These are phyloP conservation scores for Cutaneotrichosporon sp. DNA, from an alignment of 1,284 basidiomycete genomes.

Conservation along the genomic window DNA sequence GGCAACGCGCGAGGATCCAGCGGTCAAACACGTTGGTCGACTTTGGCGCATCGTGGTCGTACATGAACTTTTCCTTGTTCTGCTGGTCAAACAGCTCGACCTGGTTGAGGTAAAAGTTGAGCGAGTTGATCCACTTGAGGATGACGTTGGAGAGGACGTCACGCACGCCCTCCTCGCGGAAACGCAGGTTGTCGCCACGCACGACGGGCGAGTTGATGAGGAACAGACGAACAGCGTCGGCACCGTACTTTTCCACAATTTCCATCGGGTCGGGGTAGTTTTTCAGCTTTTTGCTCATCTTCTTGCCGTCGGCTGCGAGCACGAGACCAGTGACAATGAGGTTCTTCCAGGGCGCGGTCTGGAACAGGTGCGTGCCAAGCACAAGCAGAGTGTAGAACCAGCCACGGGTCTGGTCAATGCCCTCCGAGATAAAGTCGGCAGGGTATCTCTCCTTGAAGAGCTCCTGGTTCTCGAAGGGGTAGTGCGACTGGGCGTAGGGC, in stretches of 20 bases:
- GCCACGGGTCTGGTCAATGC: constrained; percentile 90
- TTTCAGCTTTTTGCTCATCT: constrained; percentile 98
- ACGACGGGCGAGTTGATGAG: constrained; percentile 99
- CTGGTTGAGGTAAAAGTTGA: constrained; percentile 99
- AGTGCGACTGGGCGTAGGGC: constrained; percentile 97
- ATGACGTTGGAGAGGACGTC: constrained; percentile 93
- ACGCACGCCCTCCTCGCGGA: constrained; percentile 96
- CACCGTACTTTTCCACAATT: constrained; percentile 87
- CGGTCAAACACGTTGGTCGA: constrained; percentile 96
- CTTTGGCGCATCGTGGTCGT: constrained; percentile 77
- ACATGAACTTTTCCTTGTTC: constrained; percentile 72
- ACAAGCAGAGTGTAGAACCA: constrained; percentile 99
- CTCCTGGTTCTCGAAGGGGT: constrained; percentile 91
- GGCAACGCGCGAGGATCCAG: constrained; percentile 96
- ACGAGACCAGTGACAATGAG: constrained; percentile 94
- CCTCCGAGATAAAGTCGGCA: constrained; percentile 97
- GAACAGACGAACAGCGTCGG: constrained; percentile 96
- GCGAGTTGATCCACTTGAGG: constrained; percentile 97
- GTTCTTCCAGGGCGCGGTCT: constrained; percentile 95
- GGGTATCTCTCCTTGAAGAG: constrained; percentile 72
- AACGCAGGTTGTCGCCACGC: constrained; percentile 92
- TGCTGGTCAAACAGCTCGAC: constrained; percentile 82
- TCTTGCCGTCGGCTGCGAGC: constrained; percentile 96
- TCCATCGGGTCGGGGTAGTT: constrained; percentile 98
- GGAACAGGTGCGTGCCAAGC: constrained; percentile 88